Conservation (phyloP, 768 basidiomycete genomes). For the Hericium coralloides region DNA sequence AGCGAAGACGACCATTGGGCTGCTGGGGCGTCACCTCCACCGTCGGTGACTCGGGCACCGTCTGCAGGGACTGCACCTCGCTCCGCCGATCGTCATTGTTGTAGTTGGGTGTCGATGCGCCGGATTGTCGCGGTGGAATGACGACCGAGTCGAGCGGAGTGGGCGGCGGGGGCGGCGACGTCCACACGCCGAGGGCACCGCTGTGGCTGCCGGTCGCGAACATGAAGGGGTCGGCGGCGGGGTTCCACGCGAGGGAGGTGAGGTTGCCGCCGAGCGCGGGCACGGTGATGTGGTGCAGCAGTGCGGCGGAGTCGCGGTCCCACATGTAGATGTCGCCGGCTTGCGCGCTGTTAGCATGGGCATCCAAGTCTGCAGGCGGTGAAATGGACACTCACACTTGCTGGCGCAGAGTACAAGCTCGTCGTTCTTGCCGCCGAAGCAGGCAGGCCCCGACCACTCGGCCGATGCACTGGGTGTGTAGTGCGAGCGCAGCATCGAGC, state of each 20-base stretch:
- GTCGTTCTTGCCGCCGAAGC: conserved; percentile 74
- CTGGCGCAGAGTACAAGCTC: conserved; percentile 72
- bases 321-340: conserved; percentile 81
- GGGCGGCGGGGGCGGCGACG: conserved; percentile 20
- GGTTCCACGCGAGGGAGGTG: conserved; percentile 79
- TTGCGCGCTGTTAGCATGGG: conserved; percentile 18
- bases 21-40: too few relatives aligned
- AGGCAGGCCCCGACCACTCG: conserved; percentile 76
- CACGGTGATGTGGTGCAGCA: conserved; percentile 61
- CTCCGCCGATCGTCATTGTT: too few relatives aligned
- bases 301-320: conserved; percentile 71
- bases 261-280: conserved; percentile 53
- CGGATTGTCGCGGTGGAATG: too few relatives aligned
- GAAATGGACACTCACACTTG: conserved; percentile 43
- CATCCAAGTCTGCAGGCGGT: too few relatives aligned
- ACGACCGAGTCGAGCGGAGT: too few relatives aligned
- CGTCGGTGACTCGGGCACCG: too few relatives aligned
- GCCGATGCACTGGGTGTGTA: conserved; percentile 61
- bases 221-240: conserved; percentile 57
- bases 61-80: too few relatives aligned
- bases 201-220: conserved; percentile 69
- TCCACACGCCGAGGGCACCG: conserved; percentile 69
- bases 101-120: too few relatives aligned
- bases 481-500: conserved; percentile 46
- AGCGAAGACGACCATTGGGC: too few relatives aligned